phyloP scores from a whole-genome alignment of 2,329 filamentous ascomycete genomes.

The Ilyonectria destructans region DNA sequence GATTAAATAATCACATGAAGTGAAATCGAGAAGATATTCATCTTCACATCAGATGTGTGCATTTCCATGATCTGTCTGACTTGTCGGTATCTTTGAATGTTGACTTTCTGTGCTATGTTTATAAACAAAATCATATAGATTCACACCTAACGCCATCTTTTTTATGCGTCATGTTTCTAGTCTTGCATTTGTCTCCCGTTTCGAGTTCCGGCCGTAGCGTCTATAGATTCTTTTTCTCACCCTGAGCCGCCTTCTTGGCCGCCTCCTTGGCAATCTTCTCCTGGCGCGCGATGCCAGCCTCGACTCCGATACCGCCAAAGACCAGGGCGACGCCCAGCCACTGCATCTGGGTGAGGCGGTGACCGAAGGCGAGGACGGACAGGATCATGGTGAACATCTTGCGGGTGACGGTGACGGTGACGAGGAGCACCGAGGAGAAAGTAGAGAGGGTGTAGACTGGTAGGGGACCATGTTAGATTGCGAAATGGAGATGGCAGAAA shows the following conservation, averaged over 20 bases:
- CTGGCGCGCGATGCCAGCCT: slow-evolving; percentile 83
- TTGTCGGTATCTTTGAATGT: background rate
- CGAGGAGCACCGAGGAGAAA: slow-evolving; percentile 92
- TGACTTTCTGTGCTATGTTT: background rate
- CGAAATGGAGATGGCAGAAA: background rate
- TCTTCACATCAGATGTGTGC: background rate
- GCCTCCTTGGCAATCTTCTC: slow-evolving; percentile 89
- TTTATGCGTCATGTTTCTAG: background rate
- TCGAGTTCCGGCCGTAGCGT: background rate
- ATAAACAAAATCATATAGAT: background rate
- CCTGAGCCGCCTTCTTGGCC: slow-evolving; percentile 64
- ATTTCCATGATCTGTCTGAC: background rate
- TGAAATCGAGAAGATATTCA: slow-evolving; percentile 37
- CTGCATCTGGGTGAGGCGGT: slow-evolving; percentile 89
- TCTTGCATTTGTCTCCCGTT: slow-evolving; percentile 1
- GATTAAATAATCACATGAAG: slow-evolving; percentile 28
- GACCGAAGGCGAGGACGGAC: slow-evolving; percentile 94
- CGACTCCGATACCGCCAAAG: slow-evolving; percentile 94
- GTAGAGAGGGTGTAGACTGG: slow-evolving; percentile 90
- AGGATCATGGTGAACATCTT: slow-evolving; percentile 99
- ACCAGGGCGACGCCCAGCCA: slow-evolving; percentile 94
- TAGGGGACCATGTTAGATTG: slow-evolving; percentile 38
- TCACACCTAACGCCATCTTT: background rate
- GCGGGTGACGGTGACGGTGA: slow-evolving; percentile 96
- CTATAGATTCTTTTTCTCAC: slow-evolving; percentile 54